These are phyloP conservation scores for Ophiostoma piceae DNA, from an alignment of 2,329 filamentous ascomycete genomes.

Conservation along the genomic window DNA sequence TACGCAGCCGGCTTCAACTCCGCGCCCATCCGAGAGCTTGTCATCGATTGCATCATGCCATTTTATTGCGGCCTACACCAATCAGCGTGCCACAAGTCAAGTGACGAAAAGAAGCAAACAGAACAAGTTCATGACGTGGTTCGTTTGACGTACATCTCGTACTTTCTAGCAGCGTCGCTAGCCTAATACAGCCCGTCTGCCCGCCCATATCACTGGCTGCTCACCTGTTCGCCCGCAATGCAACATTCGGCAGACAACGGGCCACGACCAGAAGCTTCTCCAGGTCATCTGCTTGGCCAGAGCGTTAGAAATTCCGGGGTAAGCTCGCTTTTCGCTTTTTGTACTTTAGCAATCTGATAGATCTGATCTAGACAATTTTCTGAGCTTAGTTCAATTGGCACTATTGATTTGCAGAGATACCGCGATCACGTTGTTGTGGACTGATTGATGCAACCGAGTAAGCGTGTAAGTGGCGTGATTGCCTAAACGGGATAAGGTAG, in stretches of 20 bases:
- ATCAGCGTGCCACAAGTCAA: background rate
- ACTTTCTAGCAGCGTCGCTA: background rate
- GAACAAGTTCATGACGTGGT: background rate
- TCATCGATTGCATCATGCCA: background rate
- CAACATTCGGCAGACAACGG: background rate
- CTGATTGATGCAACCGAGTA: background rate
- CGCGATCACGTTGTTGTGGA: slow-evolving; percentile 3
- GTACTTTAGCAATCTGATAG: background rate
- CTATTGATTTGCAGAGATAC: background rate
- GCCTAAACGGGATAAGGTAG: background rate
- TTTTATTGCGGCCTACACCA: background rate
- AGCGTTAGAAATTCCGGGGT: background rate
- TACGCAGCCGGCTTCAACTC: background rate
- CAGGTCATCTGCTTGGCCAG: background rate
- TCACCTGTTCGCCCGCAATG: background rate
- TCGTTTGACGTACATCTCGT: background rate
- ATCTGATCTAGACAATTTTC: background rate
- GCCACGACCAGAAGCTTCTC: background rate
- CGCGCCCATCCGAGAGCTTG: background rate
- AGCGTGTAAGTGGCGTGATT: slow-evolving; percentile 6
- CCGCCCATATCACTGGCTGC: background rate
- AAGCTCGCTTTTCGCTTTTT: background rate
- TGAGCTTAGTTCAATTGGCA: background rate
- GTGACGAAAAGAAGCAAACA: background rate
- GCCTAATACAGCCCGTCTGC: background rate